Base-by-base conservation (phyloP, 2,329 filamentous ascomycete genomes). In the Aspergillus jensenii region DNA sequence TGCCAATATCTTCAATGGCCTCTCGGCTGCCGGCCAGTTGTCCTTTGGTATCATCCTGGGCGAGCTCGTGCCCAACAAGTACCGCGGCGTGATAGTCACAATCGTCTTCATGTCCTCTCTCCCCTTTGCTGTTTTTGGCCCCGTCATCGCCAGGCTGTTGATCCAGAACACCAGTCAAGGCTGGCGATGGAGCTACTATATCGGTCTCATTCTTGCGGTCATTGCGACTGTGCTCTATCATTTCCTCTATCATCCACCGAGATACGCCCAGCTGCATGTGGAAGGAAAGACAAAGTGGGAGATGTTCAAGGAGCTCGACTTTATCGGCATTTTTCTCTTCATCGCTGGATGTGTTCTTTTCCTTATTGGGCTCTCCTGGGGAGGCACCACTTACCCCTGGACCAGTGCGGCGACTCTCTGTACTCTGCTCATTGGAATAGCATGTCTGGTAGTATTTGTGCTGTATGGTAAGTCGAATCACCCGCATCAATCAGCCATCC, bases 181-280 rank as follows among this genome's bases (percentile, higher is more conserved):
- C 44, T 52, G 50, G 50, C 50, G 50, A 3, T 52, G 50, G 50
- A 52, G 41, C n/a, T 52, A 44, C 50, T 44, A 44, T 41, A 27
- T 52, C 3, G 50, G 50, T 0, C n/a, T 41, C 1, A 52, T 44
- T 2, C 41, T 41, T 8, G 50, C 39, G 7, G 40, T 35, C 39
- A 45, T 52, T 9, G 41, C 39, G 12, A 52, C 40, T 15, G 27
- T 45, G 1, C 25, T 41, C 1, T 44, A 41, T n/a, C 39, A 41
- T 14, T 35, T 52, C 31, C 40, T 52, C 40, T 52, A 52, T 17
- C 40, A 52, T 27, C 50, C 50, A 1, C 50, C 50, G 4, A 45
- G 27, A n/a, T 41, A 41, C 6, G 23, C 40, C 8, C 44, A 47
- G 44, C 25, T 47, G 19, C 21, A 47, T 14, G 15, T 52, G 8